Conservation (phyloP, 805 yeast genomes). For the Cyberlindnera maritima region DNA sequence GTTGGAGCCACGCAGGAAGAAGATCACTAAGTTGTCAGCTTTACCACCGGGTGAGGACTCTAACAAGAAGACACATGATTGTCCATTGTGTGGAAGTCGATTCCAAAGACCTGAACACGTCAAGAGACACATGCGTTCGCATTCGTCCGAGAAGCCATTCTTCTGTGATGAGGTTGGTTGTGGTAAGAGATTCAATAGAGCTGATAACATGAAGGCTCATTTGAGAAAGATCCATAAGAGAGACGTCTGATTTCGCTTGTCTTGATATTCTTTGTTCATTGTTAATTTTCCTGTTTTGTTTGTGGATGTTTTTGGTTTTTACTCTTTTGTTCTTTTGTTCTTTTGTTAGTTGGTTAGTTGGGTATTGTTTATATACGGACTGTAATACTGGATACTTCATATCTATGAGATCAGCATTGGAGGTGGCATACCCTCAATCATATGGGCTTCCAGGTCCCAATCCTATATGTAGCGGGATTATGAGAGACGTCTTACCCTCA, state of each 20-base stretch:
- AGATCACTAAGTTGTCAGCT: slow-evolving; percentile 27
- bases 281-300: background rate
- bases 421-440: no score
- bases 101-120: slow-evolving; percentile 75
- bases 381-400: background rate
- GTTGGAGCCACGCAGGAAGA: slow-evolving; percentile 34
- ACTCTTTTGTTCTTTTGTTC: background rate
- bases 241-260: background rate
- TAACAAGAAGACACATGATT: slow-evolving; percentile 53
- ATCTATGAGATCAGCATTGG: no score
- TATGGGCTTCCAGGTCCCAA: no score
- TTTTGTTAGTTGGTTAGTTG: no score
- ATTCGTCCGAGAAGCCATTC: slow-evolving; percentile 78
- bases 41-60: background rate
- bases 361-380: background rate
- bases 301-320: background rate
- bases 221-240: slow-evolving; percentile 53
- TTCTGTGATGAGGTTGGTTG: slow-evolving; percentile 63
- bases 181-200: slow-evolving; percentile 63
- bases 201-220: slow-evolving; percentile 81
- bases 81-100: slow-evolving; percentile 60
- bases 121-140: slow-evolving; percentile 72
- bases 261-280: background rate
- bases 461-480: no score
- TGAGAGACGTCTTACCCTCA: no score